Evolutionary conservation across 306 rosid species (phyloP).

Genomic region (Casuarina cunninghamiana): DNA sequence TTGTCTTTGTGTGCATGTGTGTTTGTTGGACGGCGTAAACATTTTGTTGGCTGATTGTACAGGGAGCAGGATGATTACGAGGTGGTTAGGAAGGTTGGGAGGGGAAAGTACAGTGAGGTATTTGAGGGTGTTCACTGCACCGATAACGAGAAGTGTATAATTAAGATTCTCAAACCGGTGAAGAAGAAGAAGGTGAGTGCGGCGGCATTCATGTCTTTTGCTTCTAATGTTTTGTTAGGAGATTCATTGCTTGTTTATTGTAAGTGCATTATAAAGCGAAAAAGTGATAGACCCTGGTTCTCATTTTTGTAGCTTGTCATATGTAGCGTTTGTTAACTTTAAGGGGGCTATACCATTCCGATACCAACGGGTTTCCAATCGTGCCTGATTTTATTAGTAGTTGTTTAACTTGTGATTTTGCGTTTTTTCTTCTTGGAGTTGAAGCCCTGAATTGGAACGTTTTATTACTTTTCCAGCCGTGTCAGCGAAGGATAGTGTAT

Average conservation of each 20-base stretch:
- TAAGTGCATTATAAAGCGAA: background rate
- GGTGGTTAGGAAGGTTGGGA: conserved; percentile 95
- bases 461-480: background rate
- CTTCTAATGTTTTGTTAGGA: background rate
- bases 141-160: conserved; percentile 76
- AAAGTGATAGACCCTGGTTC: background rate
- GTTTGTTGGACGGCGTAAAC: background rate
- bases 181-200: conserved; percentile 82
- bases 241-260: background rate
- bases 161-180: conserved; percentile 90
- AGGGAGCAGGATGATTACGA: conserved; percentile 96
- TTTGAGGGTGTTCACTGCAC: conserved; percentile 90
- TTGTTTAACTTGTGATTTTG: background rate
- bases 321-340: background rate
- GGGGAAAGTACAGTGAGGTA: conserved; percentile 96
- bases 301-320: background rate
- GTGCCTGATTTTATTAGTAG: background rate
- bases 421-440: background rate
- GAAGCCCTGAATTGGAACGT: background rate
- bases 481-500: background rate
- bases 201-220: conserved; percentile 1
- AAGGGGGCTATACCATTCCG: background rate
- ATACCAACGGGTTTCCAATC: background rate
- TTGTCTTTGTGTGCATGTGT: too few species aligned
- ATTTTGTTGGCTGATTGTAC: conserved; percentile 15